Evolutionary conservation across 352 stramenopile genomes (phyloP).

Genomic region (Globisporangium acanthophoron): DNA sequence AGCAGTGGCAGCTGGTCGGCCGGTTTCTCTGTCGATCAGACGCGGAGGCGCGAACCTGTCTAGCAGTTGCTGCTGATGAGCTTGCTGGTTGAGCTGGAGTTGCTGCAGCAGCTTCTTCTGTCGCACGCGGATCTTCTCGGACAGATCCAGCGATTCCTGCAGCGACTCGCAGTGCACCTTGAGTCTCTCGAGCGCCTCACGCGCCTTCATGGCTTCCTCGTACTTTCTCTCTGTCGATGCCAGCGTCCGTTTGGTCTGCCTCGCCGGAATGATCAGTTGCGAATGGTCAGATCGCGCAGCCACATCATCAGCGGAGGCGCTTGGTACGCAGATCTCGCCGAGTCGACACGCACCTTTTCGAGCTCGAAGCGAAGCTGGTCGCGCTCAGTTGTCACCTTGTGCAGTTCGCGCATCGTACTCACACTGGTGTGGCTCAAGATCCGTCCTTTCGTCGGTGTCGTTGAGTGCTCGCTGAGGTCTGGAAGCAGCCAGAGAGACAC

Average conservation of each 20-base stretch:
- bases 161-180: slow-evolving; percentile 69
- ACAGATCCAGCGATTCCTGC: slow-evolving; percentile 75
- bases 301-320: neutral
- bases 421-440: slow-evolving; percentile 16
- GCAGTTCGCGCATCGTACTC: slow-evolving; percentile 45
- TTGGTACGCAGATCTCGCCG: too few species aligned
- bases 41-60: neutral
- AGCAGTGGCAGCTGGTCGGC: neutral
- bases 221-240: slow-evolving; percentile 37
- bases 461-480: slow-evolving; percentile 20
- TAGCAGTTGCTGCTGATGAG: neutral
- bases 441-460: slow-evolving; percentile 11
- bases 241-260: slow-evolving; percentile 41
- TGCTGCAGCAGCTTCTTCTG: slow-evolving; percentile 80
- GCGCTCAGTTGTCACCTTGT: slow-evolving; percentile 57
- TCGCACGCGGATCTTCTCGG: slow-evolving; percentile 63
- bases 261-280: neutral
- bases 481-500: neutral
- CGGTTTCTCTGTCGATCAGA: neutral
- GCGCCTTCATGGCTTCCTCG: slow-evolving; percentile 38
- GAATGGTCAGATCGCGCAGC: neutral
- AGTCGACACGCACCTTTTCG: slow-evolving; percentile 29
- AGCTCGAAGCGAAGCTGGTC: slow-evolving; percentile 78
- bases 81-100: slow-evolving; percentile 33
- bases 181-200: slow-evolving; percentile 61